These are phyloP conservation scores for Nemania sp. DNA, from an alignment of 2,329 filamentous ascomycete species.

Conservation along the genomic window DNA sequence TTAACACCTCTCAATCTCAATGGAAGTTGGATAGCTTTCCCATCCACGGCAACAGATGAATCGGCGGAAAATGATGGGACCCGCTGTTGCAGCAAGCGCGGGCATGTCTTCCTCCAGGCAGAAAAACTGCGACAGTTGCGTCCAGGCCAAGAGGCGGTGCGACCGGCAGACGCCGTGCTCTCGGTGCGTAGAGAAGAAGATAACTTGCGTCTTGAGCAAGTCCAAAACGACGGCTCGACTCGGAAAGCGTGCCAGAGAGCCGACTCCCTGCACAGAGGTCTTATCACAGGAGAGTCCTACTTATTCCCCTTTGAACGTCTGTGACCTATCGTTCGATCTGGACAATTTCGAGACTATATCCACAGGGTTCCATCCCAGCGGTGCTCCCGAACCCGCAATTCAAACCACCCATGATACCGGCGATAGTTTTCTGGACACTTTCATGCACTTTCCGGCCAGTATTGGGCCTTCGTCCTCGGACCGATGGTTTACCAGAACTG, in stretches of 20 bases:
- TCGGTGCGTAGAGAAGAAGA: slow-evolving; percentile 44
- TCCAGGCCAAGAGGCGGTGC: slow-evolving; percentile 46
- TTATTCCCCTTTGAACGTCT: slow-evolving; percentile 10
- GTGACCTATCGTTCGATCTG: slow-evolving; percentile 16
- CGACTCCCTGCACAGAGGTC: slow-evolving; percentile 1
- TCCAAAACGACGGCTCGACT: slow-evolving; percentile 10
- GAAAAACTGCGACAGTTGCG: slow-evolving; percentile 46
- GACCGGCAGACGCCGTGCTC: slow-evolving; percentile 47
- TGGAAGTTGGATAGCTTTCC: not conserved
- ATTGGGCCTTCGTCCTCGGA: slow-evolving; percentile 11
- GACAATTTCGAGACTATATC: slow-evolving; percentile 8
- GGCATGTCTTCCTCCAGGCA: slow-evolving; percentile 33
- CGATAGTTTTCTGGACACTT: slow-evolving; percentile 13
- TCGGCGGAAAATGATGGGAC: not conserved
- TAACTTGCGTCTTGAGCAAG: slow-evolving; percentile 39
- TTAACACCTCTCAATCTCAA: not conserved
- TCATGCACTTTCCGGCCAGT: slow-evolving; percentile 17
- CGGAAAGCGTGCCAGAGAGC: not conserved
- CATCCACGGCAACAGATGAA: not conserved
- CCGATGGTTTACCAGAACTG: slow-evolving; percentile 21
- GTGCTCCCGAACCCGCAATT: not conserved
- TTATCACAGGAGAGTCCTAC: not conserved
- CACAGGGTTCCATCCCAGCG: not conserved
- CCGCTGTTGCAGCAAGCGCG: not conserved
- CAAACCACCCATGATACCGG: not conserved